A percentile compares a stretch with the other conserved stretches of the same genome.
Evolutionary conservation across 106 monocot genomes (phyloP).

Genomic region (Gastrodia elata): DNA sequence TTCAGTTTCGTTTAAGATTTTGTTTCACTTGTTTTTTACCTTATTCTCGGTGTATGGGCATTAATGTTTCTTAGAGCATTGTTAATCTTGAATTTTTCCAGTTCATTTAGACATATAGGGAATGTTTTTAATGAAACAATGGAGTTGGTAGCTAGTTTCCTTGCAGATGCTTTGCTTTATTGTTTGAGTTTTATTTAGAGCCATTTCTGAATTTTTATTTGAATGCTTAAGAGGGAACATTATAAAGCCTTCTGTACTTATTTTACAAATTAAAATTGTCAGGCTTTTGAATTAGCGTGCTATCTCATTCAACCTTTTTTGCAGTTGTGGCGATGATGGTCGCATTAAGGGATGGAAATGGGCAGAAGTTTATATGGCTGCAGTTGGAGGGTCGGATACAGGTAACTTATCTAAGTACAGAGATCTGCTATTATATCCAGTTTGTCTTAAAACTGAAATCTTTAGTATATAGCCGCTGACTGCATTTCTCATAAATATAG

Average conservation of each 20-base stretch:
- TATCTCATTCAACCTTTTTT: constrained; percentile 5
- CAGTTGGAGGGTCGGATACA: constrained; percentile 16
- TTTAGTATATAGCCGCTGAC: neutral
- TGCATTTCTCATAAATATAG: neutral
- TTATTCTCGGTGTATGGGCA: too few relatives aligned
- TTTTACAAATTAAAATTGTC: neutral
- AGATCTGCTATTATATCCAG: neutral
- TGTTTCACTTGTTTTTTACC: too few relatives aligned
- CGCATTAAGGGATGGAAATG: constrained; percentile 75
- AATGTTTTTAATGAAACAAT: neutral
- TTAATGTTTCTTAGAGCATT: neutral
- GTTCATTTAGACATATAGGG: neutral
- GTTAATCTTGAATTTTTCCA: neutral
- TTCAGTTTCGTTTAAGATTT: too few relatives aligned
- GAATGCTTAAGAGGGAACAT: neutral
- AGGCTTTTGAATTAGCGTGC: neutral
- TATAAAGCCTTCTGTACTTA: neutral
- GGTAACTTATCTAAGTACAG: constrained; percentile 21
- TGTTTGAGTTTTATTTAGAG: neutral
- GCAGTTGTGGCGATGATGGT: constrained; percentile 96
- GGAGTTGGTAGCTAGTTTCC: neutral
- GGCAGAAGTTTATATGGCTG: constrained; percentile 39
- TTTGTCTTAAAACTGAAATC: neutral
- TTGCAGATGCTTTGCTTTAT: neutral
- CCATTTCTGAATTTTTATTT: neutral